phyloP scores from a whole-genome alignment of 352 stramenopile genomes.

The Phytophthora europaea region DNA sequence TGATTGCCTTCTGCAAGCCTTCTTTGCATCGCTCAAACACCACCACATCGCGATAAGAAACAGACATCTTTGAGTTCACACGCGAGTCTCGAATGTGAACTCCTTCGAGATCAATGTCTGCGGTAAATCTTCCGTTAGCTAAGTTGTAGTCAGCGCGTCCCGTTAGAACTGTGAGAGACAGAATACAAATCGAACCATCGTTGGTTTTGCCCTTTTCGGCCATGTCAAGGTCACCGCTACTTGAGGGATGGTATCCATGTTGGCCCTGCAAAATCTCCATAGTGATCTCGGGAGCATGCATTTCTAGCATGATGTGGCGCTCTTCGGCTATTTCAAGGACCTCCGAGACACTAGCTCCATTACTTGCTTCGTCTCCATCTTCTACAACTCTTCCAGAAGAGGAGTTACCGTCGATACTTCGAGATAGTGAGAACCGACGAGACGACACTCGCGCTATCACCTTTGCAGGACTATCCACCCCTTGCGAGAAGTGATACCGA shows the following conservation, averaged over 20 bases:
- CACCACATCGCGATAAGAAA: constrained; percentile 77
- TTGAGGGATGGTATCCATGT: constrained; percentile 82
- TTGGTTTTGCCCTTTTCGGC: constrained; percentile 68
- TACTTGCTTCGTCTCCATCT: constrained; percentile 44
- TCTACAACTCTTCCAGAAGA: constrained; percentile 42
- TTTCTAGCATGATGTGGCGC: constrained; percentile 63
- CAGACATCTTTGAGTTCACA: constrained; percentile 60
- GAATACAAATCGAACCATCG: constrained; percentile 78
- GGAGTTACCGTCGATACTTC: constrained; percentile 35
- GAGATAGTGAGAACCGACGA: constrained; percentile 36
- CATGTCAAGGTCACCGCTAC: constrained; percentile 82
- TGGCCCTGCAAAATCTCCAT: constrained; percentile 85
- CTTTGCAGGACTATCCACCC: constrained; percentile 21
- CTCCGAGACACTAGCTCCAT: constrained; percentile 43
- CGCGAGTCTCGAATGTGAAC: constrained; percentile 81
- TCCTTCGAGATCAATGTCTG: constrained; percentile 63
- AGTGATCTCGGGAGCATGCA: constrained; percentile 77
- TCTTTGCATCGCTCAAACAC: constrained; percentile 68
- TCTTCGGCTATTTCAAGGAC: constrained; percentile 53
- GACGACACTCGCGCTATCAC: constrained; percentile 19
- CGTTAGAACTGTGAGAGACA: constrained; percentile 62
- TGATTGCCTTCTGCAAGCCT: constrained; percentile 63
- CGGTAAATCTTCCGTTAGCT: constrained; percentile 49
- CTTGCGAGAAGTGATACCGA: constrained; percentile 52
- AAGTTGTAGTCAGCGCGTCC: constrained; percentile 67